These are phyloP conservation scores for Colletotrichum lentis DNA, from an alignment of 2,329 filamentous ascomycete species.

Conservation along the genomic window DNA sequence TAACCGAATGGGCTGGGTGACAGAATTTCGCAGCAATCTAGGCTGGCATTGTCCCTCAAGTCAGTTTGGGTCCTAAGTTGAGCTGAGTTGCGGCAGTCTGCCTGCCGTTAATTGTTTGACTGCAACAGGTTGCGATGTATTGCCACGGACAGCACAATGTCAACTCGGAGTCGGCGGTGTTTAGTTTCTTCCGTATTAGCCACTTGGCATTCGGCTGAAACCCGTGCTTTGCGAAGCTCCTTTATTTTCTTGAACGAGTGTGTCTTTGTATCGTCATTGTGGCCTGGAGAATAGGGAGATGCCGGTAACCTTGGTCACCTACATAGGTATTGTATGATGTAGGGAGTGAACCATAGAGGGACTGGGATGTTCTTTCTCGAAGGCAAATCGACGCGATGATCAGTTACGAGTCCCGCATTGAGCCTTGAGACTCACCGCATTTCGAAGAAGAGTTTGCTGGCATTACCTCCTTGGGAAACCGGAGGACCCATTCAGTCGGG, in stretches of 20 bases:
- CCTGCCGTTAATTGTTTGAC: background rate
- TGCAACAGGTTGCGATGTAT: background rate
- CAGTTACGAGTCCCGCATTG: slow-evolving; percentile 10
- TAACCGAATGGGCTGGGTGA: background rate
- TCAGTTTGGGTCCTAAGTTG: background rate
- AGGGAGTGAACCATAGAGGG: background rate
- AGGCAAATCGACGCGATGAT: slow-evolving; percentile 1
- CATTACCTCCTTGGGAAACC: background rate
- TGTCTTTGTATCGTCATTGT: background rate
- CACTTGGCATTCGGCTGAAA: background rate
- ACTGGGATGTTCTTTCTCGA: slow-evolving; percentile 6
- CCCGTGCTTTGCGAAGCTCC: background rate
- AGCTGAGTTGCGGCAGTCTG: background rate
- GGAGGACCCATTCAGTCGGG: slow-evolving; percentile 6
- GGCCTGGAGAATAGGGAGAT: background rate
- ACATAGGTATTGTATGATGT: too few relatives aligned
- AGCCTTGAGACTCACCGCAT: background rate
- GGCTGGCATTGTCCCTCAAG: background rate
- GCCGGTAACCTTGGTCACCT: too few relatives aligned
- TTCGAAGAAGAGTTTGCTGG: slow-evolving; percentile 6
- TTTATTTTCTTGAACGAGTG: background rate
- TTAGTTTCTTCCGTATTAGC: background rate
- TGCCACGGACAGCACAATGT: background rate
- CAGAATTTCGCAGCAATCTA: background rate
- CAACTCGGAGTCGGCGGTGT: background rate